phyloP scores from a whole-genome alignment of 345 rosid species.

The Orychophragmus violaceus region DNA sequence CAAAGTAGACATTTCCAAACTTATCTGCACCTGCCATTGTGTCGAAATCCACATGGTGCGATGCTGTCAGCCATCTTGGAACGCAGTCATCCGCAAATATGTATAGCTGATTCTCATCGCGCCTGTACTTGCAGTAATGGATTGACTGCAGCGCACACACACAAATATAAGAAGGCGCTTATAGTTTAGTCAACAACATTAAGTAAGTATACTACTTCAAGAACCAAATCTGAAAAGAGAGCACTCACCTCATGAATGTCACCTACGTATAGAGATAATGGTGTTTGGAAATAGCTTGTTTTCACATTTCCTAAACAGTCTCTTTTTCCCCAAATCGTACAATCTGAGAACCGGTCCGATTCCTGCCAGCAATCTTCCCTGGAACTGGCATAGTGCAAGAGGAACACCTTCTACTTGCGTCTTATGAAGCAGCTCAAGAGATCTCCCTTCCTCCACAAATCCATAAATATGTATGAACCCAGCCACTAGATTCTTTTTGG shows the following conservation, averaged over 20 bases:
- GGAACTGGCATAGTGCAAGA: slow-evolving; percentile 85
- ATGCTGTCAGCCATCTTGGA: slow-evolving; percentile 95
- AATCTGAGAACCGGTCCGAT: slow-evolving; percentile 84
- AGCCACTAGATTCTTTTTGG: slow-evolving; percentile 56
- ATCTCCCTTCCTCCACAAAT: slow-evolving; percentile 83
- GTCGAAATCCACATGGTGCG: slow-evolving; percentile 87
- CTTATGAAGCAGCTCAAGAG: slow-evolving; percentile 87
- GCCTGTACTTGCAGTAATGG: slow-evolving; percentile 97
- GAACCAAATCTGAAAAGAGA: background rate
- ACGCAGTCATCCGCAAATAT: slow-evolving; percentile 93
- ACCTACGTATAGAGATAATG: slow-evolving; percentile 72
- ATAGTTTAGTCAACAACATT: too few relatives aligned
- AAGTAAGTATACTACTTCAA: background rate
- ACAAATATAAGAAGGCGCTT: too few relatives aligned
- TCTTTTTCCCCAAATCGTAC: slow-evolving; percentile 87
- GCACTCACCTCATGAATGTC: slow-evolving; percentile 87
- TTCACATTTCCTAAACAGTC: slow-evolving; percentile 91
- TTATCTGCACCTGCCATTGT: slow-evolving; percentile 97
- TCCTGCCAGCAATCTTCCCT: slow-evolving; percentile 91
- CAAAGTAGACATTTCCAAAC: slow-evolving; percentile 90
- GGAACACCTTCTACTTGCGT: slow-evolving; percentile 97
- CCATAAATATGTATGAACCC: slow-evolving; percentile 87
- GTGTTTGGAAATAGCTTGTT: slow-evolving; percentile 91
- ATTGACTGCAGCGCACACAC: slow-evolving; percentile 61
- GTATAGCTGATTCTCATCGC: slow-evolving; percentile 94